Evolutionary conservation across 257 asterid genomes (phyloP).

Genomic region (Echites panduratus): DNA sequence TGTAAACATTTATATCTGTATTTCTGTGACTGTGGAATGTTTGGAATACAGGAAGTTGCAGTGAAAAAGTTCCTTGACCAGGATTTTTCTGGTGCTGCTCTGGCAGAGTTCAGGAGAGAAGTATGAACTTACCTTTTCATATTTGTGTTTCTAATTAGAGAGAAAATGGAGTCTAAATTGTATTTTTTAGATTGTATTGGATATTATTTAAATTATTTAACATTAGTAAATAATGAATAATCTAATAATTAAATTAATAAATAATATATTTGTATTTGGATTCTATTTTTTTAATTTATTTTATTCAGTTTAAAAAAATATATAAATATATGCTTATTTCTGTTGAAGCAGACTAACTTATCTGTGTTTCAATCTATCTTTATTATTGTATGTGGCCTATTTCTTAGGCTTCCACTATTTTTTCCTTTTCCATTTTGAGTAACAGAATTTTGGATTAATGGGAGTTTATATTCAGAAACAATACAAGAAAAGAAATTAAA

Average conservation of each 20-base stretch:
- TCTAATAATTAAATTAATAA: no score
- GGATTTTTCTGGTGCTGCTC: constrained; percentile 99
- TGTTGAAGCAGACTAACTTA: neutral
- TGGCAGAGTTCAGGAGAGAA: constrained; percentile 98
- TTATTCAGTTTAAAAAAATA: no score
- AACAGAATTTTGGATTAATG: neutral
- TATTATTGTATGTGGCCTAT: neutral
- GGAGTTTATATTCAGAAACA: neutral
- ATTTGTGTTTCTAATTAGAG: neutral
- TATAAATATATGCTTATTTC: neutral
- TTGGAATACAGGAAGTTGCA: constrained; percentile 79
- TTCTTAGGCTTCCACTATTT: neutral
- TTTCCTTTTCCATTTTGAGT: neutral
- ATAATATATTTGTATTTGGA: no score
- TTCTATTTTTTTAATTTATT: no score
- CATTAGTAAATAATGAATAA: no score
- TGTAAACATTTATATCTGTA: constrained; percentile 1
- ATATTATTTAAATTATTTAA: no score
- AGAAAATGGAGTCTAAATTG: no score
- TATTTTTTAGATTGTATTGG: no score
- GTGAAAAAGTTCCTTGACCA: constrained; percentile 99
- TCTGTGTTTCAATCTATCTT: neutral
- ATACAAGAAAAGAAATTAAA: neutral
- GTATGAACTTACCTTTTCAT: constrained; percentile 38
- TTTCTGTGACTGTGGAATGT: constrained; percentile 20